Percentiles rank a stretch among this genome's conserved stretches.
Conservation (phyloP, 352 stramenopile genomes). For the Globisporangium lucens region DNA sequence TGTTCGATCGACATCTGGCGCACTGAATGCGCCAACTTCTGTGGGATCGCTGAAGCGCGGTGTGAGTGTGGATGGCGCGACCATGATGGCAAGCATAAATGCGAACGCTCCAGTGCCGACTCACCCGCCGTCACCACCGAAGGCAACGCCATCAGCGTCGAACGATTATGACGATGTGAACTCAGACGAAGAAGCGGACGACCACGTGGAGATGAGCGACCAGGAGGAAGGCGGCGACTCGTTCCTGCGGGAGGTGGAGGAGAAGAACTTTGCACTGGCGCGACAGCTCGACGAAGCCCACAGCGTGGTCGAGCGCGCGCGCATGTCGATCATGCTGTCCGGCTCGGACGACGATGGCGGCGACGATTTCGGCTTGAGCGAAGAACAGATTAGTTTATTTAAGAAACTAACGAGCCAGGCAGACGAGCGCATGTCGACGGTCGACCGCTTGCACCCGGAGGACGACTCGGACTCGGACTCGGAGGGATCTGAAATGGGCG, state of each 20-base stretch:
- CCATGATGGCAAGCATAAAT: constrained; percentile 20
- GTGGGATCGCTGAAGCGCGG: constrained; percentile 33
- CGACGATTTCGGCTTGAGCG: constrained; percentile 54
- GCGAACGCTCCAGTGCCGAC: constrained; percentile 20
- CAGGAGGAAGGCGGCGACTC: constrained; percentile 40
- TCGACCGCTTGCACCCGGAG: constrained; percentile 75
- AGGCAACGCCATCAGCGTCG: constrained; percentile 27
- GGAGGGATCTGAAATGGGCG: constrained; percentile 43
- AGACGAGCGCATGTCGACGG: constrained; percentile 83
- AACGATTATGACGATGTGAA: constrained; percentile 83
- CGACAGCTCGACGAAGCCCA: constrained; percentile 80
- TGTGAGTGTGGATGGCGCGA: constrained; percentile 27
- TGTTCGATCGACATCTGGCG: constrained; percentile 11
- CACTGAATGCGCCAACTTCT: constrained; percentile 10
- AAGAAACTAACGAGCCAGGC: constrained; percentile 88
- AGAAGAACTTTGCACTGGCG: constrained; percentile 85
- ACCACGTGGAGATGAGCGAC: constrained; percentile 71
- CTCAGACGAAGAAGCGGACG: constrained; percentile 76
- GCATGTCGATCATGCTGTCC: constrained; percentile 85
- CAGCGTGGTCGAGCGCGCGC: constrained; percentile 78
- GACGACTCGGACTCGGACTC: constrained; percentile 81
- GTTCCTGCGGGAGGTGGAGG: constrained; percentile 70
- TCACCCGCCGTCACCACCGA: constrained; percentile 15
- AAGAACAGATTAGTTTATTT: constrained; percentile 90
- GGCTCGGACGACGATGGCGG: constrained; percentile 71